Base-by-base conservation (phyloP, 345 rosid genomes). In the Durio zibethinus region DNA sequence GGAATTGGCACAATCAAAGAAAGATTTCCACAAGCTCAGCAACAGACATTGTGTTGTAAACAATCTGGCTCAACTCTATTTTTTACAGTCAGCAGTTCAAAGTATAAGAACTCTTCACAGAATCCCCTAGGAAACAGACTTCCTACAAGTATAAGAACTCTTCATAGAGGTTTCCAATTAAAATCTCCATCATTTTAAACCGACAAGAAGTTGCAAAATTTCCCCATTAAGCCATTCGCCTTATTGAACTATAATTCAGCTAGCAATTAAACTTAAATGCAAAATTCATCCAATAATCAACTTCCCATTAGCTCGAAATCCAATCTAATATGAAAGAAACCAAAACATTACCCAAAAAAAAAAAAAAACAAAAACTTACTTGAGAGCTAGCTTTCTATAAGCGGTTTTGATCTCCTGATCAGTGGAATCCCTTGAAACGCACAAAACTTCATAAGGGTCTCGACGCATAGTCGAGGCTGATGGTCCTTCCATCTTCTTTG, bases 331-430 rank as follows among this genome's bases (percentile, higher is more conserved):
- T 11, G 1, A 40, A 25, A 29, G 57, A 23, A 23, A 59, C 0
- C 10, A 65, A 45, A 31, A 53, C 74, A 23, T 42, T 38, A 25
- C 10, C 31, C 38, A 72, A 50, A 40, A 42, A 25, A 38, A 47
- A 12, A 0, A 10, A 12, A 1, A 29, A 15, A 4, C 12, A 56
- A 53, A 69, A 36, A 72, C 91, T 87, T 85, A 97, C 99, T 92
- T 97, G 48, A 97, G 97, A 79, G 99, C 99, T 76, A 92, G 91
- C 89, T 91, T 97, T 69, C 99, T 74, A 64, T 97, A 97, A 52
- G 99, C 94, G 23, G 98, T 88, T 82, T 97, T 97, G 83, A 97
- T 92, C 74, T 97, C 99, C 78, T 97, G 98, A 80, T 97, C 98
- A 33, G 89, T 82, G 0, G 98, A 92, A 76, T 97, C 99, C 81